Evolutionary conservation across 495 filamentous ascomycete species (phyloP), one percentile per base, ranked within the genome.

Genomic region (Rhypophila decipiens): DNA sequence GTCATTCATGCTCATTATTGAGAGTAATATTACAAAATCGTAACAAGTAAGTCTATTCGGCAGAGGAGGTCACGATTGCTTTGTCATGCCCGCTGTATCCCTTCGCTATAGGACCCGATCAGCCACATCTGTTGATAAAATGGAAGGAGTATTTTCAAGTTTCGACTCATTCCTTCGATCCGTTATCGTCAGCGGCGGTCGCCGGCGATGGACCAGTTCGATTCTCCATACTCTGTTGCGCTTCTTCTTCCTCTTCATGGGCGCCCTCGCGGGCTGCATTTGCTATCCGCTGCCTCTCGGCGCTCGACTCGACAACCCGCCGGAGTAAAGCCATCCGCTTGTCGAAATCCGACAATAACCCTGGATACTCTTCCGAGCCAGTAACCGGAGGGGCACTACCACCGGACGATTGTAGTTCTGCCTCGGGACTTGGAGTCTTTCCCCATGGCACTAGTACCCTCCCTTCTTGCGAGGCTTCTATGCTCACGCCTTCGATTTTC

Each of bases 261-360:
- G 8, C 18, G 5, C 18, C 15, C 15, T 15, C 9, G 5, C 18
- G 7, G 8, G 7, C 29, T 13, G 35, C 35, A 9, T 37, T 15
- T 5, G 18, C 4, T 17, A 7, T n/a, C 36, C 63, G 57, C 52
- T 65, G 64, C 19, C 64, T 58, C 27, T 65, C 70, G 27, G 67
- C 68, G 15, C 67, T 63, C 9, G 62, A 67, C 19, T 68, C 71
- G 12, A 77, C 68, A 4, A 80, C 67, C 51, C 66, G 68, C 46
- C 71, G 59, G 41, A 80, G 50, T 17, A 72, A 59, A 3, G 49
- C 64, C 76, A 89, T 80, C 52, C 83, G 70, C 51, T 74, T 79
- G 47, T 84, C 78, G 66, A 88, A 90, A 31, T 82, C 76, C 41
- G 80, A 77, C 50, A 86, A 69, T 67, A 89, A 70, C 24, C 70